Base-by-base conservation (phyloP, 2,329 filamentous ascomycete species). In the Fusarium sp. region DNA sequence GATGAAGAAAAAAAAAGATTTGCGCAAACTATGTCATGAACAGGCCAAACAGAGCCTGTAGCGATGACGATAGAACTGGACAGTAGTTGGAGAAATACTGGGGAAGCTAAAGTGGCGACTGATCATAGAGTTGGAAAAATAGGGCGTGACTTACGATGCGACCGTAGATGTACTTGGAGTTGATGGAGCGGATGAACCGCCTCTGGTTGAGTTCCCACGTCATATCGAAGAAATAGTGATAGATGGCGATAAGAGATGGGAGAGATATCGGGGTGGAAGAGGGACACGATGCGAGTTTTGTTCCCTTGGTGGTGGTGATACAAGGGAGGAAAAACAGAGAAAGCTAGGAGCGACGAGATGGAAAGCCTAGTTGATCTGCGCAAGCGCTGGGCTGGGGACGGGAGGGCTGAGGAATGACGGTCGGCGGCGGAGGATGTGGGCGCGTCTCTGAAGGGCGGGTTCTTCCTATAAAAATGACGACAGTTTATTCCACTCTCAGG, bases 101-200 rank as follows among this genome's bases (percentile, higher is more conserved):
- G 58, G 58, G 63, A 57, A 67, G 58, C 43, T 66, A 53, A 59
- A 61, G 66, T 69, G 66, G 66, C 66, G 66, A 69, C 66, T 41
- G 66, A 69, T 69, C 66, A 68, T 66, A 46, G 66, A 41, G 40
- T 20, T 58, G 58, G 29, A 58, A 67, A 61, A 59, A 33, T 31
- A 66, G 47, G 62, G 46, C 49, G 49, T 35, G 31, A 69, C 66
- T 45, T 70, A 69, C 66, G 39, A 69, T 70, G 43, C 66, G 66
- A 51, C 66, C 66, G 21, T 70, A 69, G 46, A 69, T 69, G 66
- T 69, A 69, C 65, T 69, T 69, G 15, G 63, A 70, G 59, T 69
- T 69, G 47, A 69, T 67, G 14, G 66, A 48, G 66, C 66, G 66
- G 66, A 69, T 48, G 29, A 69, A 69, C 58, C 66, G 66, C 53